Conservation (phyloP, 2,329 filamentous ascomycete genomes). For the Plectosphaerella cucumerina region DNA sequence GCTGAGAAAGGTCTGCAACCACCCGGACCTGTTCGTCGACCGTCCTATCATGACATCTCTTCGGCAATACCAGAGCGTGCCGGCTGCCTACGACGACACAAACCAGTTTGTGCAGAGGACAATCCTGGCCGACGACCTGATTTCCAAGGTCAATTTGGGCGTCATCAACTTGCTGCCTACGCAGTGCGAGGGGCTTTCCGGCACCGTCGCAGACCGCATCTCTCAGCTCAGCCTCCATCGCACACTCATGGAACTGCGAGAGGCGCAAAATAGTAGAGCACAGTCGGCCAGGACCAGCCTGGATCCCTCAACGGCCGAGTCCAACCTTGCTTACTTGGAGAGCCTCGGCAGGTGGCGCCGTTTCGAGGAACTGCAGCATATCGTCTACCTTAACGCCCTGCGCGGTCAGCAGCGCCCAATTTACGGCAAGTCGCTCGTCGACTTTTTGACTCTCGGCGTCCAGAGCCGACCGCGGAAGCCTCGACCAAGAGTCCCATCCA, state of each 20-base stretch:
- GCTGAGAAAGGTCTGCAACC: slow-evolving; percentile 95
- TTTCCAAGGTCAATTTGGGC: slow-evolving; percentile 63
- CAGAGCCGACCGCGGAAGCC: slow-evolving; percentile 55
- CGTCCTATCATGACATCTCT: slow-evolving; percentile 96
- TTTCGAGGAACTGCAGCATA: slow-evolving; percentile 76
- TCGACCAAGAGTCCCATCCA: slow-evolving; percentile 55
- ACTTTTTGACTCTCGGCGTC: slow-evolving; percentile 63
- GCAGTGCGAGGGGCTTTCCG: slow-evolving; percentile 62
- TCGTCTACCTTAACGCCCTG: slow-evolving; percentile 74
- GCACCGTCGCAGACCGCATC: slow-evolving; percentile 46
- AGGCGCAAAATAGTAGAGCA: slow-evolving; percentile 61
- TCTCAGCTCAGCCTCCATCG: slow-evolving; percentile 67
- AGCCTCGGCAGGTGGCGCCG: slow-evolving; percentile 64
- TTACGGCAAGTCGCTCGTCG: slow-evolving; percentile 76
- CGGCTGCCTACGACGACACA: slow-evolving; percentile 68
- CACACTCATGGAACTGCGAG: slow-evolving; percentile 65
- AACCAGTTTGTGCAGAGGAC: slow-evolving; percentile 66
- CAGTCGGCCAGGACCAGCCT: slow-evolving; percentile 51
- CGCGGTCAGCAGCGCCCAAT: slow-evolving; percentile 77
- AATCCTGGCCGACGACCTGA: slow-evolving; percentile 57
- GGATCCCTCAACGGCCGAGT: slow-evolving; percentile 63
- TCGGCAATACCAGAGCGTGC: slow-evolving; percentile 77
- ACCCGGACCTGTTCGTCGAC: slow-evolving; percentile 94
- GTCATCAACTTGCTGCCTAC: slow-evolving; percentile 78
- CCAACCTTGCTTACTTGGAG: slow-evolving; percentile 69